Evolutionary conservation across 2,329 filamentous ascomycete genomes (phyloP), one percentile per base, ranked within the genome.

Genomic region (Knoxdaviesia capensis): DNA sequence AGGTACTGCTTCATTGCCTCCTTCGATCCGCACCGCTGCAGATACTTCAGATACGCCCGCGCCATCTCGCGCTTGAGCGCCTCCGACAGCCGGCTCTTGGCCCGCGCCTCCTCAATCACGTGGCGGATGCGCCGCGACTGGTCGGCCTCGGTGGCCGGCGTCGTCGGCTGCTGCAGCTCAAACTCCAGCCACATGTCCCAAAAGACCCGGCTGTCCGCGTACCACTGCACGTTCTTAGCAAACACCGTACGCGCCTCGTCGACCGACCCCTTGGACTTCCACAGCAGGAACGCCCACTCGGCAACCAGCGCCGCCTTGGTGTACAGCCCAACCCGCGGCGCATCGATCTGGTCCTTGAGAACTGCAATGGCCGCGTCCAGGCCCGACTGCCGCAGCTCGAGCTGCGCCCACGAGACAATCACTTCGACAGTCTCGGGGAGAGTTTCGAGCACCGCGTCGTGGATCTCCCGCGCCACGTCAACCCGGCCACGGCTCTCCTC

Each of bases 151-250:
- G 69, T 66, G 40, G 76, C 71, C 1, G 66, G 61, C 46, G 64
- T 77, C 1, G 77, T 79, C 7, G 83, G 80, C 56, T 94, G 87
- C 44, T 82, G 76, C 40, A 92, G 66, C 62, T 98, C 90, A 53
- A 98, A 94, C 45, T 80, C 66, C 43, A 96, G 71, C 66, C 86
- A 96, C 53, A 74, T 82, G 50, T 77, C 68, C 88, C 90, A 98
- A 65, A 96, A 96, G 37, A 82, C 67, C 33, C 77, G 73, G 57
- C 86, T 94, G 54, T 90, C 83, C 2, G 78, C 68, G 55, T 92
- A 94, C 67, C 77, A 84, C 54, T 86, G 77, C 43, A 81, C 69
- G 51, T 94, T 88, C 58, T 79, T 80, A 47, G 76, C 63, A 62
- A 88, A 96, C 1, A 94, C 74, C 42, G 80, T 73, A 31, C 90